Evolutionary conservation across 768 basidiomycete species (phyloP).

Genomic region (Boletus vinaceobasis): DNA sequence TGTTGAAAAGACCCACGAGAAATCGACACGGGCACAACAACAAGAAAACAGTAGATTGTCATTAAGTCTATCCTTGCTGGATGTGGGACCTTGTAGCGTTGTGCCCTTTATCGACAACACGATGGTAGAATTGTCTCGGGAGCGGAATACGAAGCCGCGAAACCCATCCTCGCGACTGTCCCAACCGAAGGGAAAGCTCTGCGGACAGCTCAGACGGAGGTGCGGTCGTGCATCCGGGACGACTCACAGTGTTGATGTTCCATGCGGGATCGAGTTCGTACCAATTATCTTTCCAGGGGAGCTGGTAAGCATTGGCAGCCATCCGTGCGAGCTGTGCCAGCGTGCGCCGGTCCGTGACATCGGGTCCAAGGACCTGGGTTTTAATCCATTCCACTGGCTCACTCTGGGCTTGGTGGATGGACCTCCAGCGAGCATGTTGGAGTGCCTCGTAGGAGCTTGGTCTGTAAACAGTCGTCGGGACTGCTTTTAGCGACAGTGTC

Average conservation of each 20-base stretch:
- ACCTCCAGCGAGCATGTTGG: conserved; percentile 51
- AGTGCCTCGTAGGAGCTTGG: conserved; percentile 52
- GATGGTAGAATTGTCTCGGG: conserved; percentile 74
- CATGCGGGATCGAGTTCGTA: conserved; percentile 74
- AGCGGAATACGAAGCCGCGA: conserved; percentile 85
- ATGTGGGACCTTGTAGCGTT: conserved; percentile 79
- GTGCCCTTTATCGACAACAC: conserved; percentile 92
- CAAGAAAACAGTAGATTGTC: conserved; percentile 89
- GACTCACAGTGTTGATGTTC: conserved; percentile 50
- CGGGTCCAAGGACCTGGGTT: conserved; percentile 64
- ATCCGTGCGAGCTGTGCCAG: conserved; percentile 81
- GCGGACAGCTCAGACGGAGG: conserved; percentile 3
- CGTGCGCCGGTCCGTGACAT: conserved; percentile 76
- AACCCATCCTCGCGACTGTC: conserved; percentile 69
- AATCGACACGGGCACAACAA: conserved; percentile 88
- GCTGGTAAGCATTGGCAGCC: conserved; percentile 84
- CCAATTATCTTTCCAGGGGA: conserved; percentile 72
- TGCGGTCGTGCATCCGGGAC: neutral
- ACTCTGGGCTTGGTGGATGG: conserved; percentile 46
- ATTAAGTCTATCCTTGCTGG: conserved; percentile 89
- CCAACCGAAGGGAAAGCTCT: conserved; percentile 85
- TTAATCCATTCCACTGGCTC: conserved; percentile 66
- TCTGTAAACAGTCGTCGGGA: conserved; percentile 52
- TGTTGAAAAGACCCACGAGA: conserved; percentile 79
- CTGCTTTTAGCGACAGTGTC: conserved; percentile 38